Evolutionary conservation across 371 early-diverging fungal species (phyloP).

Genomic region (Mucor circinelloides): DNA sequence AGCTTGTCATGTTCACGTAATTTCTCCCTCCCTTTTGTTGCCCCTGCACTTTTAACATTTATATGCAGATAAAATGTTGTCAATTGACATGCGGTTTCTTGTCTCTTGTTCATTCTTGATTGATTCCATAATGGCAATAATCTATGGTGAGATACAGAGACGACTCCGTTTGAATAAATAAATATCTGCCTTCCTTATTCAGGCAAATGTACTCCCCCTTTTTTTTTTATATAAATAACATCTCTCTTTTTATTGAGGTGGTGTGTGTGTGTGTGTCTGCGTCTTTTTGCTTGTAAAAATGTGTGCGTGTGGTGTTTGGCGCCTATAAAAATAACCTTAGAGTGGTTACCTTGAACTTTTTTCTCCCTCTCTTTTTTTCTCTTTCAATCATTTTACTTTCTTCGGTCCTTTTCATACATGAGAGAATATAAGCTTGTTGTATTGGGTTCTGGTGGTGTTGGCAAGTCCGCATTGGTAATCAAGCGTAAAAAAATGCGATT

Average conservation of each 20-base stretch:
- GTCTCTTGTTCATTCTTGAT: too few relatives aligned
- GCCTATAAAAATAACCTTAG: not conserved
- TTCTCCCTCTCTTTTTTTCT: not conserved
- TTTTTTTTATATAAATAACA: not conserved
- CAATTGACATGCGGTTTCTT: not conserved
- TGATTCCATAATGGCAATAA: too few relatives aligned
- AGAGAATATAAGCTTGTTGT: slow-evolving; percentile 88
- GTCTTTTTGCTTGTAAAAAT: not conserved
- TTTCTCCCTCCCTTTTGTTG: not conserved
- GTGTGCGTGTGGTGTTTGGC: not conserved
- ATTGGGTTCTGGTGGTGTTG: slow-evolving; percentile 88
- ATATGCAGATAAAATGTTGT: not conserved
- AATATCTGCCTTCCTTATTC: not conserved
- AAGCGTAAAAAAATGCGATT: not conserved
- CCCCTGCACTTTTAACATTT: not conserved
- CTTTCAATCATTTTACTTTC: not conserved
- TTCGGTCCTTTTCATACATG: slow-evolving; percentile 29
- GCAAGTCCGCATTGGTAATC: slow-evolving; percentile 84
- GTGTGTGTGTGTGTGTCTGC: not conserved
- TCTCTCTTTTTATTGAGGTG: not conserved
- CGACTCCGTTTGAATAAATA: slow-evolving; percentile 1
- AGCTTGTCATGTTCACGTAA: too few relatives aligned
- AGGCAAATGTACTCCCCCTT: slow-evolving; percentile 1
- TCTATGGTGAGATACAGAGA: too few relatives aligned
- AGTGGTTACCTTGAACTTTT: not conserved